phyloP scores from a whole-genome alignment of 2,329 filamentous ascomycete genomes.

The Venturia aucupariae region DNA sequence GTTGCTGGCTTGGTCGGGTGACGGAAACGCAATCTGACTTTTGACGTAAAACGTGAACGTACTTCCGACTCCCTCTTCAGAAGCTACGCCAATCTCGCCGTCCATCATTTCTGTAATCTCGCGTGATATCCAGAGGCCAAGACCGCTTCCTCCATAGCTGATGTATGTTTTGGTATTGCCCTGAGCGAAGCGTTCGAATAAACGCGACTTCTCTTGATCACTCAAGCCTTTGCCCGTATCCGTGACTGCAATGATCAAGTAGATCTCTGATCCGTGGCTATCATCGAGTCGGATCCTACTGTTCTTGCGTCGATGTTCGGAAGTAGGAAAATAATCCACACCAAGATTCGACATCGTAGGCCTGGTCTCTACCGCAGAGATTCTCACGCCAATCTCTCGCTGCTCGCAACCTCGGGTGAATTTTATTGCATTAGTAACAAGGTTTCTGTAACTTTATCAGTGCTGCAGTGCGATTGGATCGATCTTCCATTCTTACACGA shows the following conservation, averaged over 20 bases:
- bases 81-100: conserved; percentile 59
- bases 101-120: conserved; percentile 59
- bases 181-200: conserved; percentile 63
- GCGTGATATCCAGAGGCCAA: conserved; percentile 59
- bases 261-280: conserved; percentile 24
- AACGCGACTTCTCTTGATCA: conserved; percentile 43
- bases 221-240: conserved; percentile 58
- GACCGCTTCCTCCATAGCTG: not conserved
- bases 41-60: conserved; percentile 61
- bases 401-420: conserved; percentile 6
- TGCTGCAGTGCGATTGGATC: not conserved
- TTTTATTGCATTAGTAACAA: conserved; percentile 13
- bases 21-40: conserved; percentile 1
- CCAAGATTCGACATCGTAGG: not conserved
- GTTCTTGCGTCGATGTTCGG: not conserved
- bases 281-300: not conserved
- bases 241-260: conserved; percentile 52
- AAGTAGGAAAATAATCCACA: not conserved
- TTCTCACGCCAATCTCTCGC: not conserved
- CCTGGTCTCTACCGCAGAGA: not conserved
- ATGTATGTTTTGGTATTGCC: conserved; percentile 53
- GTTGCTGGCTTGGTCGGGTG: not conserved
- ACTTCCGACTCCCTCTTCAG: conserved; percentile 48
- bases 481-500: not conserved
- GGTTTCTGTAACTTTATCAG: conserved; percentile 3